Conservation (phyloP, 805 yeast genomes). For the Yarrowia hollandica region DNA sequence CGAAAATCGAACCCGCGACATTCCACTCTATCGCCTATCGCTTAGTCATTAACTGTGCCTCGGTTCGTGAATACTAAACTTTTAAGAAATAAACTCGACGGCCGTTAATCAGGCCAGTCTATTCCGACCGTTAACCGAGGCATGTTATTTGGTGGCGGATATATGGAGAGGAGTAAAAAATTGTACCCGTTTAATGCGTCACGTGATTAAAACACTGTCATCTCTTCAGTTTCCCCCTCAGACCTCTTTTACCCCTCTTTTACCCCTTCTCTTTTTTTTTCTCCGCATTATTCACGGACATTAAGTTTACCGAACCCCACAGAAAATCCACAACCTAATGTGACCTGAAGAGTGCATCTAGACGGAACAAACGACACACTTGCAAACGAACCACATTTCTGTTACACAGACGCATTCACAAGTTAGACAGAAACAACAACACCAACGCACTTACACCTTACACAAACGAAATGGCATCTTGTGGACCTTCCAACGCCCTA, state of each 20-base stretch:
- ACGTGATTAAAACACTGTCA: not conserved
- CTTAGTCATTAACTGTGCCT: not conserved
- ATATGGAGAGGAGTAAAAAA: not conserved
- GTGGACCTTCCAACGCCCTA: conserved; percentile 40
- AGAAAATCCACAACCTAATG: conserved; percentile 13
- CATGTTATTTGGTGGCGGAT: not conserved
- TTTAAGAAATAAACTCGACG: not conserved
- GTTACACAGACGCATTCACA: no score
- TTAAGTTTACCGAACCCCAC: conserved; percentile 26
- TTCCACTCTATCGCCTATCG: no score
- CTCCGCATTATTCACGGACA: conserved; percentile 21
- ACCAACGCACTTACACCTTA: not conserved
- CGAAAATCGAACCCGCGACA: no score
- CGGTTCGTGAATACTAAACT: conserved; percentile 11
- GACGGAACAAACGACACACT: not conserved
- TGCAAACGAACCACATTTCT: no score
- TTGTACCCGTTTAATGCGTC: no score
- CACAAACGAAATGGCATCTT: conserved; percentile 30
- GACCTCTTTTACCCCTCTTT: not conserved
- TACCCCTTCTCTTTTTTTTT: not conserved
- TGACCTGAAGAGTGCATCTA: no score
- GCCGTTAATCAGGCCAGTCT: conserved; percentile 16
- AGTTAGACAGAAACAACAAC: not conserved
- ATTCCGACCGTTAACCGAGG: not conserved
- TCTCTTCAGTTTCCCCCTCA: no score